These are phyloP conservation scores for Fusarium graminum DNA, from an alignment of 2,329 filamentous ascomycete genomes.

Conservation along the genomic window DNA sequence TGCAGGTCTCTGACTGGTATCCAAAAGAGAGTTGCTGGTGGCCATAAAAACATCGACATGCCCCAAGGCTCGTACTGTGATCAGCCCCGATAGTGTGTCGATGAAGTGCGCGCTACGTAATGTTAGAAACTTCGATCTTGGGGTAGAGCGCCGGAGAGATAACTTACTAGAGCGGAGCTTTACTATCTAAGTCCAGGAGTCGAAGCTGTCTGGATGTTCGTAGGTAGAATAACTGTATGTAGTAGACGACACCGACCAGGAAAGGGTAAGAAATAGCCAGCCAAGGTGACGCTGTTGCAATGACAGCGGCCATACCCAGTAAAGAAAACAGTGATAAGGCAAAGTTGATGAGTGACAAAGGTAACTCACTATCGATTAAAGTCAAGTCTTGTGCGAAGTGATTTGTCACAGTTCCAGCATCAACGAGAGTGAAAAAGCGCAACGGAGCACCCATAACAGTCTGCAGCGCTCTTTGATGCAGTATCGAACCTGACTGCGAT, in stretches of 20 bases:
- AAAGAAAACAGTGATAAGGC: not conserved
- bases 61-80: slow-evolving; percentile 67
- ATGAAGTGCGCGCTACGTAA: slow-evolving; percentile 59
- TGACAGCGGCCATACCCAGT: slow-evolving; percentile 25
- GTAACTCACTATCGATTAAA: slow-evolving; percentile 55
- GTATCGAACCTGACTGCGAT: slow-evolving; percentile 11
- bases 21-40: slow-evolving; percentile 58
- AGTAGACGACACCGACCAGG: slow-evolving; percentile 59
- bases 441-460: slow-evolving; percentile 44
- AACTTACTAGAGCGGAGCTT: slow-evolving; percentile 64
- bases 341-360: slow-evolving; percentile 47
- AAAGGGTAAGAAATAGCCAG: slow-evolving; percentile 64
- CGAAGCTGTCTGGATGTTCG: slow-evolving; percentile 70
- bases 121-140: not conserved
- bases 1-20: slow-evolving; percentile 64
- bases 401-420: slow-evolving; percentile 54
- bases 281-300: slow-evolving; percentile 57
- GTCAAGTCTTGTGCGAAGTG: slow-evolving; percentile 56
- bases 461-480: slow-evolving; percentile 14
- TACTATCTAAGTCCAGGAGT: slow-evolving; percentile 69
- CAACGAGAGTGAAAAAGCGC: slow-evolving; percentile 51
- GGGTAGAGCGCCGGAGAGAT: not conserved
- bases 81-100: slow-evolving; percentile 66
- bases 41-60: not conserved
- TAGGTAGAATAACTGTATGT: slow-evolving; percentile 68